These are phyloP conservation scores for Fusarium nurragi DNA, from an alignment of 2,329 filamentous ascomycete genomes.

Conservation along the genomic window DNA sequence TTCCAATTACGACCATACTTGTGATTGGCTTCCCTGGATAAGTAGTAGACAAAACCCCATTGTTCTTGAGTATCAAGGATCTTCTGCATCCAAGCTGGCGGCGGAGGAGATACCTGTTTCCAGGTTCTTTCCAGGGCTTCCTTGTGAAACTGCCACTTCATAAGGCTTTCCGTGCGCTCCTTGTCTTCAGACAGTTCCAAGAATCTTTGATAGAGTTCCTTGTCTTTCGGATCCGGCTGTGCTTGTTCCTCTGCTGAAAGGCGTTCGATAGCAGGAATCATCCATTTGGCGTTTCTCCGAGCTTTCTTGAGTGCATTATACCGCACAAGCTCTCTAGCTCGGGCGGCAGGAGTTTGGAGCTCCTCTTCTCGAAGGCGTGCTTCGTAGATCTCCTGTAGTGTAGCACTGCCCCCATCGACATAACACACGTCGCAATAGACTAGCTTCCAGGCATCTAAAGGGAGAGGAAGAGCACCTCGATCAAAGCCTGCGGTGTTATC, in stretches of 20 bases:
- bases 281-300: conserved; percentile 29
- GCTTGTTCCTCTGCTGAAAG: conserved; percentile 1
- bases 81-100: conserved; percentile 25
- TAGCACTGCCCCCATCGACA: not conserved
- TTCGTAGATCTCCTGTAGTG: conserved; percentile 13
- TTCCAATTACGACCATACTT: conserved; percentile 14
- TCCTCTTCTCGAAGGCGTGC: conserved; percentile 21
- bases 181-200: not conserved
- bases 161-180: not conserved
- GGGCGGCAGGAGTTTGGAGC: conserved; percentile 11
- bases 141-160: not conserved
- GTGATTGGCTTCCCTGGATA: conserved; percentile 9
- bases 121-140: conserved; percentile 2
- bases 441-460: conserved; percentile 25
- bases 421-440: conserved; percentile 24
- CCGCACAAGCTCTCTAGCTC: conserved; percentile 24
- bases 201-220: not conserved
- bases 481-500: not conserved
- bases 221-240: conserved; percentile 3
- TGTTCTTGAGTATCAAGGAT: conserved; percentile 14
- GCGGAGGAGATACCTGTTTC: conserved; percentile 24
- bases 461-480: not conserved
- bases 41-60: conserved; percentile 33
- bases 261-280: conserved; percentile 22
- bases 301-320: not conserved